Conservation (phyloP, 306 rosid species). For the Vicia villosa region DNA sequence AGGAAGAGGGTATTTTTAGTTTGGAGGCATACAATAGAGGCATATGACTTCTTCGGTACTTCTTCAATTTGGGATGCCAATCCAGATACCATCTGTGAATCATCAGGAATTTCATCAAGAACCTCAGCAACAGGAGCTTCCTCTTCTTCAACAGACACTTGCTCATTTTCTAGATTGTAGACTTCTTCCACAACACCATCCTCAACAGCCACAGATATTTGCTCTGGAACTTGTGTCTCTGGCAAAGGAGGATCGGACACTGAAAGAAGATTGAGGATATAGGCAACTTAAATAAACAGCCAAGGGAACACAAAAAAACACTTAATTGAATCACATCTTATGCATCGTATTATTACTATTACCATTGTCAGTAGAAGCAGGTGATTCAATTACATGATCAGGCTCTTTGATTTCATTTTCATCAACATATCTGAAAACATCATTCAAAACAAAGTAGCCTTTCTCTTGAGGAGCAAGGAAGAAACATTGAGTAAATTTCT, state of each 20-base stretch:
- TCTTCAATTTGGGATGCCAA: slow-evolving; percentile 58
- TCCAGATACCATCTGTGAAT: slow-evolving; percentile 49
- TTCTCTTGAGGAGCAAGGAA: slow-evolving; percentile 95
- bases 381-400: slow-evolving; percentile 44
- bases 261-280: slow-evolving; percentile 9
- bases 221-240: slow-evolving; percentile 48
- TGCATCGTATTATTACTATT: slow-evolving; percentile 42
- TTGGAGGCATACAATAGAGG: slow-evolving; percentile 68
- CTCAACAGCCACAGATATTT: slow-evolving; percentile 35
- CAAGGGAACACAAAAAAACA: not conserved
- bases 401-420: slow-evolving; percentile 47
- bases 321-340: slow-evolving; percentile 14
- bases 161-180: slow-evolving; percentile 47
- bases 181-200: slow-evolving; percentile 49
- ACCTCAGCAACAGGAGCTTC: slow-evolving; percentile 58
- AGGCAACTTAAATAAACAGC: not conserved
- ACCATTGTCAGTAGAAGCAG: slow-evolving; percentile 52
- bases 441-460: slow-evolving; percentile 87
- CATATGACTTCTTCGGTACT: slow-evolving; percentile 78
- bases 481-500: slow-evolving; percentile 78
- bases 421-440: slow-evolving; percentile 79
- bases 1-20: slow-evolving; percentile 1
- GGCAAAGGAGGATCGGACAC: slow-evolving; percentile 47
- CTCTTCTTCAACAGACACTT: slow-evolving; percentile 51
- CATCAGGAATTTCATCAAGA: slow-evolving; percentile 65